These are phyloP conservation scores for Solanum stenotomum DNA, from an alignment of 257 asterid genomes.

Conservation along the genomic window DNA sequence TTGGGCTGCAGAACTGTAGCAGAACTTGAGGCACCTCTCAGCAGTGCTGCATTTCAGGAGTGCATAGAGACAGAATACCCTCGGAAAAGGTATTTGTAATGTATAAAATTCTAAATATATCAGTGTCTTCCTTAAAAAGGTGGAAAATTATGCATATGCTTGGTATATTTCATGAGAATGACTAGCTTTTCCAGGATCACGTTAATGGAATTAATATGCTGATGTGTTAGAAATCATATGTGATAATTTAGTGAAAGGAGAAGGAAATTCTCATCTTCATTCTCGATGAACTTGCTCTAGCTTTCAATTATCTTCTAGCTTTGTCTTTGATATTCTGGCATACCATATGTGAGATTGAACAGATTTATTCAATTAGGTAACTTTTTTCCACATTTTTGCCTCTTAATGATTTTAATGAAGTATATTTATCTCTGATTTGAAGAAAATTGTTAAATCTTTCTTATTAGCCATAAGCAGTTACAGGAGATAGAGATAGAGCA, in stretches of 20 bases:
- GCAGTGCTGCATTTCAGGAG: conserved; percentile 44
- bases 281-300: background rate
- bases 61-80: conserved; percentile 39
- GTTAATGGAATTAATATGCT: background rate
- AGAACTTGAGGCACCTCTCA: conserved; percentile 31
- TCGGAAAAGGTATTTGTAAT: conserved; percentile 52
- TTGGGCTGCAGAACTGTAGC: conserved; percentile 31
- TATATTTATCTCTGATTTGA: background rate
- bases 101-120: background rate
- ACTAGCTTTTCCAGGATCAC: background rate
- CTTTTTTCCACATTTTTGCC: background rate
- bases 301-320: background rate
- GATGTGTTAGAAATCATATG: background rate
- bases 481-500: background rate
- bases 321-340: background rate
- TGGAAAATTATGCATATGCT: background rate
- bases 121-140: background rate
- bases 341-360: background rate
- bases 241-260: background rate
- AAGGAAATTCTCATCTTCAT: background rate
- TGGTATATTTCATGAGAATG: background rate
- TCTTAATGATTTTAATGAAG: background rate
- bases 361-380: background rate
- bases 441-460: background rate
- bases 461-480: background rate